These are phyloP conservation scores for Lagerstroemia speciosa DNA, from an alignment of 345 rosid species.

Conservation along the genomic window DNA sequence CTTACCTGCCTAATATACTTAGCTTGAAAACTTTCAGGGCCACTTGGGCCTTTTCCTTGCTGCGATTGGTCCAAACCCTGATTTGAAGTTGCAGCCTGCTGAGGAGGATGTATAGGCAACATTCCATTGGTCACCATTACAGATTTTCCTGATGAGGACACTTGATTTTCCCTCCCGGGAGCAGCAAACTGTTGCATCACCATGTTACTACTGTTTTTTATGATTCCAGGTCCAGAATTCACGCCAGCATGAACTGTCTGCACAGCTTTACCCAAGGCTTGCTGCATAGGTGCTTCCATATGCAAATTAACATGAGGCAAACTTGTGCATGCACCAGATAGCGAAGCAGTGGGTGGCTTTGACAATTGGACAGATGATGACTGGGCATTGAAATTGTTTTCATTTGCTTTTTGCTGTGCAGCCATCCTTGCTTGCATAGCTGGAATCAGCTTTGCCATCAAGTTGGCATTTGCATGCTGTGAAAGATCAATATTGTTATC, in stretches of 20 bases:
- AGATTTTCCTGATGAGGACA: slow-evolving; percentile 39
- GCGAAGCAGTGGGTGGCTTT: slow-evolving; percentile 63
- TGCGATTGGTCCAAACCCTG: slow-evolving; percentile 48
- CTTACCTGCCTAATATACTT: slow-evolving; percentile 53
- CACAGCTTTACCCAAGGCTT: slow-evolving; percentile 59
- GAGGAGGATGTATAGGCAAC: slow-evolving; percentile 53
- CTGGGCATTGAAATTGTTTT: slow-evolving; percentile 37
- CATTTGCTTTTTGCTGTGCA: slow-evolving; percentile 66
- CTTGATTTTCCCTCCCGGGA: slow-evolving; percentile 62
- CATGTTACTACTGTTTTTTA: slow-evolving; percentile 30
- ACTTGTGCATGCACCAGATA: slow-evolving; percentile 53
- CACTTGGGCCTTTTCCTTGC: slow-evolving; percentile 37
- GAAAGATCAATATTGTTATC: slow-evolving; percentile 83
- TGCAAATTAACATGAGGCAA: slow-evolving; percentile 71
- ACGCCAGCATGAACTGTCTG: slow-evolving; percentile 36
- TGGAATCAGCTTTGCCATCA: slow-evolving; percentile 73
- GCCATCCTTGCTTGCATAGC: slow-evolving; percentile 76
- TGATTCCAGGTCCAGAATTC: slow-evolving; percentile 47
- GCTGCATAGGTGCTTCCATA: slow-evolving; percentile 71
- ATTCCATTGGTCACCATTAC: slow-evolving; percentile 52
- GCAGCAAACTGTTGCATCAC: slow-evolving; percentile 48
- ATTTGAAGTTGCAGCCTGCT: slow-evolving; percentile 39
- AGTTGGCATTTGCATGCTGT: slow-evolving; percentile 79
- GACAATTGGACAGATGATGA: slow-evolving; percentile 49
- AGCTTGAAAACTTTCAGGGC: slow-evolving; percentile 39